Evolutionary conservation across 805 yeast genomes (phyloP).

Genomic region (Zygotorulaspora danielsina): DNA sequence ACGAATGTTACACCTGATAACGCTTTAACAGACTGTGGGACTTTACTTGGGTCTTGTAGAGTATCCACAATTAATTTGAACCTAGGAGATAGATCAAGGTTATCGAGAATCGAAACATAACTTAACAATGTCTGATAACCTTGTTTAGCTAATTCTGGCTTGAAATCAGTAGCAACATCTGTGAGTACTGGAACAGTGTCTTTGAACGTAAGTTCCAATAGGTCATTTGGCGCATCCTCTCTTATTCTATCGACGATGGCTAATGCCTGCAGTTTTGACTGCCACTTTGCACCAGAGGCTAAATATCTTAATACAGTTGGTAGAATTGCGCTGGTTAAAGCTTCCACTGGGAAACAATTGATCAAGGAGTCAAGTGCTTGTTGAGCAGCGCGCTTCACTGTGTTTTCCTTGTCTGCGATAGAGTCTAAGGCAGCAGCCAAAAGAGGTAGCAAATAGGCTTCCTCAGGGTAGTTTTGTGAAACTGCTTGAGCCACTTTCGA

Average conservation of each 20-base stretch:
- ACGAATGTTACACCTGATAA: conserved; percentile 93
- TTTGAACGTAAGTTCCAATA: conserved; percentile 75
- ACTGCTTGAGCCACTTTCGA: conserved; percentile 56
- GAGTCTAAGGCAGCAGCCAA: conserved; percentile 64
- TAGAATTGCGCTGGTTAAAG: conserved; percentile 66
- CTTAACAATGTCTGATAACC: conserved; percentile 68
- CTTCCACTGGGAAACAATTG: conserved; percentile 70
- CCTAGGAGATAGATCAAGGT: conserved; percentile 85
- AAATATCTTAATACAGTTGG: conserved; percentile 60
- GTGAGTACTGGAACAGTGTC: conserved; percentile 79
- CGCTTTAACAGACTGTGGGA: conserved; percentile 82
- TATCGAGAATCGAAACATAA: conserved; percentile 81
- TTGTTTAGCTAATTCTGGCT: conserved; percentile 87
- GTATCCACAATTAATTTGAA: conserved; percentile 81
- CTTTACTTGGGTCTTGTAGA: conserved; percentile 82
- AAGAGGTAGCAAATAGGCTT: conserved; percentile 64
- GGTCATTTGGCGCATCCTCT: conserved; percentile 78
- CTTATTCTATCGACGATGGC: conserved; percentile 66
- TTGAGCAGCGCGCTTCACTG: conserved; percentile 83
- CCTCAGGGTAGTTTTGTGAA: conserved; percentile 67
- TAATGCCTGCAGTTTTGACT: conserved; percentile 77
- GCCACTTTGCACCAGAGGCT: conserved; percentile 86
- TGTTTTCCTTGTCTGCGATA: conserved; percentile 80
- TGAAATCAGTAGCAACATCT: conserved; percentile 89
- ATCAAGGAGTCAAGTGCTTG: conserved; percentile 66